Conservation (phyloP, 2,329 filamentous ascomycete genomes). For the Pseudogymnoascus sp. region DNA sequence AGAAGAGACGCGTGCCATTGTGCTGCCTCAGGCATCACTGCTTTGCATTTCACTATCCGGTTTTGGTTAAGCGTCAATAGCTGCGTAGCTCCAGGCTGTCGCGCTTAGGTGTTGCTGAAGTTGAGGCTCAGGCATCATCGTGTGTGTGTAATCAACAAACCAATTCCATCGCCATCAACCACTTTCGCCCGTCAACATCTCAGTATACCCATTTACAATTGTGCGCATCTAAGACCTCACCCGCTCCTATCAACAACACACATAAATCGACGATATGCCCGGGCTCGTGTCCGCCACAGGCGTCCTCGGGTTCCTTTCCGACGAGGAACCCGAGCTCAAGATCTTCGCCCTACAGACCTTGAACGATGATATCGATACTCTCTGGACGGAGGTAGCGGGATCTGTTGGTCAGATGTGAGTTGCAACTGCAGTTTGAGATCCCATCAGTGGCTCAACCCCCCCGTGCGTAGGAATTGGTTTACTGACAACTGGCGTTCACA, state of each 20-base stretch:
- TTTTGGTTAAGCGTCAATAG: not conserved
- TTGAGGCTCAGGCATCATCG: conserved; percentile 9
- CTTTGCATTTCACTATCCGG: conserved; percentile 2
- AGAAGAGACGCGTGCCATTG: not conserved
- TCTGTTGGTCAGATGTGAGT: conserved; percentile 88
- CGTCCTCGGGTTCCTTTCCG: conserved; percentile 88
- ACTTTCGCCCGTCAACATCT: not conserved
- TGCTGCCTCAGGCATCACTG: not conserved
- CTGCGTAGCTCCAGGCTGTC: conserved; percentile 7
- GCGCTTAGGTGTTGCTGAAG: conserved; percentile 9
- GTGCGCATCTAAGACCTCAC: not conserved
- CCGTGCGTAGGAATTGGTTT: not conserved
- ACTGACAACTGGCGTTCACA: conserved; percentile 35
- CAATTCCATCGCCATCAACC: conserved; percentile 11
- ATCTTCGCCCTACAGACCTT: conserved; percentile 91
- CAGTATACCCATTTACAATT: not conserved
- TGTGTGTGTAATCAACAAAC: conserved; percentile 10
- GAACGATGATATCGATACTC: conserved; percentile 91
- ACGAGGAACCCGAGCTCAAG: conserved; percentile 90
- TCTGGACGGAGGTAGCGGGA: conserved; percentile 95
- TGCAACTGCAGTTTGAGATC: conserved; percentile 3
- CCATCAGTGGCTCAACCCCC: not conserved
- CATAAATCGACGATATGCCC: conserved; percentile 57
- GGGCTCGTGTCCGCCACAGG: conserved; percentile 90
- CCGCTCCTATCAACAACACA: conserved; percentile 11